Percentiles rank a stretch among this genome's conserved stretches.
Evolutionary conservation across 2,329 filamentous ascomycete species (phyloP).

Genomic region (Penicillium occitanis): DNA sequence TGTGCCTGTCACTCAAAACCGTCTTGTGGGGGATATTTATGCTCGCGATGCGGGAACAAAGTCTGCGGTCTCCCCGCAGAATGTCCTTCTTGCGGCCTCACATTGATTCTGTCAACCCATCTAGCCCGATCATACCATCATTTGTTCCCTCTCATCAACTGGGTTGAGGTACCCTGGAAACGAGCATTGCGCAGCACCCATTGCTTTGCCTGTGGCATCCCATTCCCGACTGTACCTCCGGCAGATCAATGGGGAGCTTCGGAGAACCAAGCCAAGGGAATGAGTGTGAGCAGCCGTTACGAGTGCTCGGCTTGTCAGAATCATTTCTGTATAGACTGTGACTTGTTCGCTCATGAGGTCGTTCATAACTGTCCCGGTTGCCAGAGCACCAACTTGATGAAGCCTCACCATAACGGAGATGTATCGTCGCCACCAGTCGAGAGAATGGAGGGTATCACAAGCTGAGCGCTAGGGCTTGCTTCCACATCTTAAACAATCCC

Average conservation of each 20-base stretch:
- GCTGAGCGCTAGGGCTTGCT: background rate
- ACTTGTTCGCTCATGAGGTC: slow-evolving; percentile 90
- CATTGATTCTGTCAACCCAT: slow-evolving; percentile 90
- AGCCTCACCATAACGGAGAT: slow-evolving; percentile 1
- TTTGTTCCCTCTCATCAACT: slow-evolving; percentile 84
- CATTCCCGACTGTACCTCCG: slow-evolving; percentile 62
- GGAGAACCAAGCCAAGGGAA: slow-evolving; percentile 56
- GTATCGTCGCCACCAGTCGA: background rate
- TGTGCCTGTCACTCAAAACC: slow-evolving; percentile 90
- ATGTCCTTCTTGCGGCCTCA: slow-evolving; percentile 87
- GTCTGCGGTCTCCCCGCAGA: slow-evolving; percentile 88
- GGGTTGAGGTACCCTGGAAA: slow-evolving; percentile 84
- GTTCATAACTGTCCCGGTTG: slow-evolving; percentile 96
- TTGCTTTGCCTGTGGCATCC: slow-evolving; percentile 75
- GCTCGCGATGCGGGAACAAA: slow-evolving; percentile 82
- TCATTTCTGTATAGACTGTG: slow-evolving; percentile 98
- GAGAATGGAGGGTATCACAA: slow-evolving; percentile 17
- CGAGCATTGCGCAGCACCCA: slow-evolving; percentile 61
- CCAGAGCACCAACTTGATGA: slow-evolving; percentile 46
- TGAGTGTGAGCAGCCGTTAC: slow-evolving; percentile 84
- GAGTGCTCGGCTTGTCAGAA: slow-evolving; percentile 81
- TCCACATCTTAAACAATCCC: background rate
- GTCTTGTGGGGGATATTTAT: slow-evolving; percentile 80
- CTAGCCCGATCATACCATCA: slow-evolving; percentile 91
- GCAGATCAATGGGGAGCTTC: slow-evolving; percentile 36